Evolutionary conservation across 2,329 filamentous ascomycete species (phyloP).

Genomic region (Exserohilum turcica): DNA sequence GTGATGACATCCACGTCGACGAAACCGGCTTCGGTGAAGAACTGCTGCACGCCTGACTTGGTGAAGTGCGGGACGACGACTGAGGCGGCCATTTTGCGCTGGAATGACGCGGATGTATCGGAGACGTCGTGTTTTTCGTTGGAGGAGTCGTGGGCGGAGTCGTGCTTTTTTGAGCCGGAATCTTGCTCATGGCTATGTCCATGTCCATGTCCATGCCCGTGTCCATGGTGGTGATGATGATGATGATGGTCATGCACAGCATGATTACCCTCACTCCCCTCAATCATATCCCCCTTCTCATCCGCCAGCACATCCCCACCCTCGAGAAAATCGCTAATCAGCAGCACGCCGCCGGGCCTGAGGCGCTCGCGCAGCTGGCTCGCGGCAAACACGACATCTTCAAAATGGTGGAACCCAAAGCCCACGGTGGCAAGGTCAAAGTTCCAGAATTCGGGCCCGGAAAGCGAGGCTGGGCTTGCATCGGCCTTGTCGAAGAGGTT

Average conservation of each 20-base stretch:
- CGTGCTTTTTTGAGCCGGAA: neutral
- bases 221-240: too few relatives aligned
- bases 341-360: constrained; percentile 67
- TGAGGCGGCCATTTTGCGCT: constrained; percentile 53
- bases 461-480: constrained; percentile 28
- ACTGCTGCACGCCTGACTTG: constrained; percentile 60
- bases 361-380: constrained; percentile 65
- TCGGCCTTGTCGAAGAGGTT: constrained; percentile 44
- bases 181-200: constrained; percentile 11
- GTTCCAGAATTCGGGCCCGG: constrained; percentile 38
- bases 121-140: constrained; percentile 11
- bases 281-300: constrained; percentile 31
- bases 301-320: constrained; percentile 50
- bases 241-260: constrained; percentile 26
- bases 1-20: constrained; percentile 63
- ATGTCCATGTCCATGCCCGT: constrained; percentile 28
- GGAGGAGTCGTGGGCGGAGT: constrained; percentile 13
- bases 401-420: constrained; percentile 56
- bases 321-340: constrained; percentile 71
- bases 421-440: constrained; percentile 53
- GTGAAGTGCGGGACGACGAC: constrained; percentile 71
- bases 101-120: constrained; percentile 8
- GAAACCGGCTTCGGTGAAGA: constrained; percentile 68
- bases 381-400: constrained; percentile 65
- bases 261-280: constrained; percentile 34